Evolutionary conservation across 768 basidiomycete species (phyloP), one percentile per base, ranked within the genome.

Genomic region (Rubroboletus satanas): DNA sequence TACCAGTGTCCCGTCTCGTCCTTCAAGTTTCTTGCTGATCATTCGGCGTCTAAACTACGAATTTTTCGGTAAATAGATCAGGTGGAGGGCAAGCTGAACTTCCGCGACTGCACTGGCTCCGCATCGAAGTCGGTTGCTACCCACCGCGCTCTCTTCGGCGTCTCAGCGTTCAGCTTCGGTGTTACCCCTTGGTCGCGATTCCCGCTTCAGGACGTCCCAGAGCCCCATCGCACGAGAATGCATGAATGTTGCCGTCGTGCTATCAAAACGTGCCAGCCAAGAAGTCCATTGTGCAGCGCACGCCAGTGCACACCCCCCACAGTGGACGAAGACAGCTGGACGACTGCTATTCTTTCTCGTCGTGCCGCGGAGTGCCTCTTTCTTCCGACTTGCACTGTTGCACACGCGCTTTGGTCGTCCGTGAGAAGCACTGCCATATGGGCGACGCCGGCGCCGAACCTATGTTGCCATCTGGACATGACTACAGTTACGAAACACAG

Each of bases 221-320:
- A 58, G 43, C 51, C 47, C 47, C 52, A 50, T 59, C 31, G 58
- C 37, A 53, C 42, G 26, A 49, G 50, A 58, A 53, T 14, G 18
- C 31, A 36, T 23, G 32, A 55, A n/a, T n/a, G 41, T 44, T 33
- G 35, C 41, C 47, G 46, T 33, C 50, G 29, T 46, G 50, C 35
- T 50, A 61, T 63, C 48, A 63, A 59, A 61, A 63, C 61, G 62
- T 61, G 59, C 42, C 54, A 37, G 59, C 48, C 26, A 38, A 57
- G 54, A 60, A 50, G 42, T 26, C 37, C 35, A 17, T 23, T 33
- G 36, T 21, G 31, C 51, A 38, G 48, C 29, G 58, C 58, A 44
- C 50, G 4, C 26, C 54, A 52, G 46, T 33, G 11, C 47, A 37
- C 26, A n/a, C 21, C 33, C 48, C 31, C 28, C 38, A n/a, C 38